Conservation (phyloP, 345 rosid genomes). For the Melaleuca quinquenervia region DNA sequence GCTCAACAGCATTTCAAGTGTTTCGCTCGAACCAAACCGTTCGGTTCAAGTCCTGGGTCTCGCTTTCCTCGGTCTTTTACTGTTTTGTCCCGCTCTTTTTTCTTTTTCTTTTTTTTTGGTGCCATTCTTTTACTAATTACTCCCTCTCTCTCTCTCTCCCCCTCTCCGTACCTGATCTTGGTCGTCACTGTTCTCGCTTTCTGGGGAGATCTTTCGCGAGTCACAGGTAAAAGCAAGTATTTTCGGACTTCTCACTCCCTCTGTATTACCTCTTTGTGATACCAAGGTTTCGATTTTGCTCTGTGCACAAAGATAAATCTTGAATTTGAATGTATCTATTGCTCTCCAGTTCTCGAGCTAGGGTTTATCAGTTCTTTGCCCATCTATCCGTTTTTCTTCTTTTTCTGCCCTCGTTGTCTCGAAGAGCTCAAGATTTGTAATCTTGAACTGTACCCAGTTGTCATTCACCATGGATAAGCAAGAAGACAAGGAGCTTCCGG, state of each 20-base stretch:
- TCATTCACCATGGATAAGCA: neutral
- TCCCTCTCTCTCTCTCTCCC: neutral
- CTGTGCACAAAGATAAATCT: neutral
- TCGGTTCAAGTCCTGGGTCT: neutral
- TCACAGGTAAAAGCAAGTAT: neutral
- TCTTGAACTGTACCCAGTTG: neutral
- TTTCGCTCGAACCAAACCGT: neutral
- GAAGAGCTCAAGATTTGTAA: neutral
- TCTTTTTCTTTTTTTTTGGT: neutral
- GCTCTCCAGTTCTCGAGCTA: neutral
- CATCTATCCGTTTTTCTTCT: neutral
- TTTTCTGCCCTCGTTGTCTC: neutral
- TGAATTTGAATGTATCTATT: neutral
- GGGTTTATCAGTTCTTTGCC: neutral
- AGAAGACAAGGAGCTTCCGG: neutral
- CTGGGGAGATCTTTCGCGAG: neutral
- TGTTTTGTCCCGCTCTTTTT: neutral
- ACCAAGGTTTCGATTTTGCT: neutral
- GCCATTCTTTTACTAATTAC: neutral
- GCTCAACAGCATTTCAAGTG: neutral
- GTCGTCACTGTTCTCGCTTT: neutral
- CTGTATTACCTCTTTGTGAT: neutral
- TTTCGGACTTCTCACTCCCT: neutral
- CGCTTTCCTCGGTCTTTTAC: neutral
- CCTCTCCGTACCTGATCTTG: neutral